Evolutionary conservation across 495 filamentous ascomycete genomes (phyloP).

Genomic region (Lichina pygmaea): DNA sequence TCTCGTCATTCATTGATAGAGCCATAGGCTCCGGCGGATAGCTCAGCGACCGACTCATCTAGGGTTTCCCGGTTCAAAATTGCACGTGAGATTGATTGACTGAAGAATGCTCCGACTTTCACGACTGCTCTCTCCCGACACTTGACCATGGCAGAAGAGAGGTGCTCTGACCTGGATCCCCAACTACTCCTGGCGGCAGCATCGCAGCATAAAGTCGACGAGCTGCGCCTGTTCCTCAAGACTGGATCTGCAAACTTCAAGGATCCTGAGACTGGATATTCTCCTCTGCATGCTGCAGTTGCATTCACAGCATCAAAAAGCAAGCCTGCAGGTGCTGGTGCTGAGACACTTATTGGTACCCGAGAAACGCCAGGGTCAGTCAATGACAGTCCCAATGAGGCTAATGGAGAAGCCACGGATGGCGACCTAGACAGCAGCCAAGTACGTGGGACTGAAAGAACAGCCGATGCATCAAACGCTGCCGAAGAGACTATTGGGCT

Average conservation of each 20-base stretch:
- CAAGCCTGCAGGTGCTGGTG: constrained; percentile 3
- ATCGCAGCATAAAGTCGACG: constrained; percentile 51
- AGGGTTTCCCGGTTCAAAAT: too few species aligned
- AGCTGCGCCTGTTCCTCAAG: constrained; percentile 46
- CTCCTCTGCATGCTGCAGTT: constrained; percentile 76
- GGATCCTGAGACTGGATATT: constrained; percentile 62
- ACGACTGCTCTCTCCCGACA: too few species aligned
- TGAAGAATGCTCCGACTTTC: too few species aligned
- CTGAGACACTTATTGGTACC: constrained; percentile 27
- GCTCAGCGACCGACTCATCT: too few species aligned
- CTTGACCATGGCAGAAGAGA: too few species aligned
- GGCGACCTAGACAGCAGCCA: constrained; percentile 15
- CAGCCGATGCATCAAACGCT: neutral
- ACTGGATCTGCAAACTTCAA: constrained; percentile 41
- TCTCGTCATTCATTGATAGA: too few species aligned
- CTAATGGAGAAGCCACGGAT: neutral
- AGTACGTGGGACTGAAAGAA: constrained; percentile 1
- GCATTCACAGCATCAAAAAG: constrained; percentile 11
- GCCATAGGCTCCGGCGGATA: too few species aligned
- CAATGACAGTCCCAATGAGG: neutral
- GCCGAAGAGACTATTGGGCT: constrained; percentile 41
- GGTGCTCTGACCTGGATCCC: constrained; percentile 1
- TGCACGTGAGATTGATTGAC: too few species aligned
- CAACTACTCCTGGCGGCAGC: constrained; percentile 44
- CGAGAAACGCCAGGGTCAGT: constrained; percentile 2